Percentiles rank a stretch among this genome's conserved stretches.
phyloP scores from a whole-genome alignment of 805 yeast genomes.

The Wickerhamiella hasegawae region DNA sequence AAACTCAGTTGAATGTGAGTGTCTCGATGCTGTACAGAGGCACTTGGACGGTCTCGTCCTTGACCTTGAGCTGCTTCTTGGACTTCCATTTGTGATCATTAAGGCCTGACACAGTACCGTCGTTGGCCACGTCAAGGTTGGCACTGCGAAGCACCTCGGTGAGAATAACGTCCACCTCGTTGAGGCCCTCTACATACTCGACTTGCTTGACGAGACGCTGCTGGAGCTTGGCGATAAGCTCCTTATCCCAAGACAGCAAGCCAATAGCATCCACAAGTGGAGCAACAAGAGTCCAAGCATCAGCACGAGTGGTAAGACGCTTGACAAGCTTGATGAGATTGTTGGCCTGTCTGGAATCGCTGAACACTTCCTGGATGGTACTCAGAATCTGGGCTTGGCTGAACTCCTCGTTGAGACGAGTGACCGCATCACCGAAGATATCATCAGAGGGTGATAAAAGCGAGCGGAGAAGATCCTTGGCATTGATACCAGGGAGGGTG shows the following conservation, averaged over 20 bases:
- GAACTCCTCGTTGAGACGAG: conserved; percentile 50
- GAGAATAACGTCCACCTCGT: conserved; percentile 13
- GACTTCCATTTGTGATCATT: neutral
- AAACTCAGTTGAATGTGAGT: neutral
- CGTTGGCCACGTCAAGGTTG: conserved; percentile 10
- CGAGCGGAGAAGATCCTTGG: conserved; percentile 46
- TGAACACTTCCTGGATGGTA: conserved; percentile 16
- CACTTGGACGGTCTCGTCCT: neutral
- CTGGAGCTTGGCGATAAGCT: conserved; percentile 31
- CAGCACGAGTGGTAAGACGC: conserved; percentile 30
- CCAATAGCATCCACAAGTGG: conserved; percentile 62
- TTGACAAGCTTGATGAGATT: conserved; percentile 23
- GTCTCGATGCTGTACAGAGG: conserved; percentile 1
- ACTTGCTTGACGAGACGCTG: conserved; percentile 33
- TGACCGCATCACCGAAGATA: conserved; percentile 49
- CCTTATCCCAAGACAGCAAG: conserved; percentile 44
- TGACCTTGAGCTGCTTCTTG: neutral
- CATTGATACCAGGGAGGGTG: conserved; percentile 54
- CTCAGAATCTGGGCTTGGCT: conserved; percentile 28
- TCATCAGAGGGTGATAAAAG: conserved; percentile 42
- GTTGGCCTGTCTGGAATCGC: conserved; percentile 6
- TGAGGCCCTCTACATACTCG: conserved; percentile 19
- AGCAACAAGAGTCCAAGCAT: conserved; percentile 46
- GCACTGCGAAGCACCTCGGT: conserved; percentile 16
- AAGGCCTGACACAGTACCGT: neutral